A percentile compares a stretch with the other conserved stretches of the same genome.
These are phyloP conservation scores for Geranium rotundifolium DNA, from an alignment of 345 rosid genomes.

Conservation along the genomic window DNA sequence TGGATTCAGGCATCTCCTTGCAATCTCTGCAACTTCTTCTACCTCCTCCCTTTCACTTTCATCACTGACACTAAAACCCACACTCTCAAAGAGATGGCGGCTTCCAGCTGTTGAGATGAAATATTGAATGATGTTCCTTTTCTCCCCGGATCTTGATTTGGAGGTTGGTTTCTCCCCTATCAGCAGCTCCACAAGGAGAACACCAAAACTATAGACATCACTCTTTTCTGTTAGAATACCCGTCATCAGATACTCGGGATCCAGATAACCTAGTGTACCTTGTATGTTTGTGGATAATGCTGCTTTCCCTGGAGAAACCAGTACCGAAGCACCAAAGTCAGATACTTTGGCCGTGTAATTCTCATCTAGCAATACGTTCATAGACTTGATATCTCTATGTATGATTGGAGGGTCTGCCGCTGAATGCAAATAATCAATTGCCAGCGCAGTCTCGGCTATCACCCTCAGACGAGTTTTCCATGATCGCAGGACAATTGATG, in stretches of 20 bases:
- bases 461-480: background rate
- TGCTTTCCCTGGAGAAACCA: conserved; percentile 3
- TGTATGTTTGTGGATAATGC: conserved; percentile 3
- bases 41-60: conserved; percentile 16
- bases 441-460: background rate
- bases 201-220: conserved; percentile 29
- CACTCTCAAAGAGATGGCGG: background rate
- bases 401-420: conserved; percentile 25
- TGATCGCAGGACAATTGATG: background rate
- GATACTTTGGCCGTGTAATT: conserved; percentile 18
- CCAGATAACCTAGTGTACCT: conserved; percentile 27
- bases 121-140: conserved; percentile 10
- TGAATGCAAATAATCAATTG: conserved; percentile 15
- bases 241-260: conserved; percentile 25
- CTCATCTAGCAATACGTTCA: conserved; percentile 23
- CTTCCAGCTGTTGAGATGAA: conserved; percentile 9
- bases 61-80: conserved; percentile 1
- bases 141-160: background rate
- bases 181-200: conserved; percentile 22
- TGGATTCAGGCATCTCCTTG: background rate
- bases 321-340: conserved; percentile 26
- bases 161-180: conserved; percentile 18
- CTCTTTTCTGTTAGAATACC: conserved; percentile 15
- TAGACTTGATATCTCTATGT: no score
- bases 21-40: conserved; percentile 9